phyloP scores from a whole-genome alignment of 345 rosid species.

The sweet orange (Citrus sinensis) region DNA sequence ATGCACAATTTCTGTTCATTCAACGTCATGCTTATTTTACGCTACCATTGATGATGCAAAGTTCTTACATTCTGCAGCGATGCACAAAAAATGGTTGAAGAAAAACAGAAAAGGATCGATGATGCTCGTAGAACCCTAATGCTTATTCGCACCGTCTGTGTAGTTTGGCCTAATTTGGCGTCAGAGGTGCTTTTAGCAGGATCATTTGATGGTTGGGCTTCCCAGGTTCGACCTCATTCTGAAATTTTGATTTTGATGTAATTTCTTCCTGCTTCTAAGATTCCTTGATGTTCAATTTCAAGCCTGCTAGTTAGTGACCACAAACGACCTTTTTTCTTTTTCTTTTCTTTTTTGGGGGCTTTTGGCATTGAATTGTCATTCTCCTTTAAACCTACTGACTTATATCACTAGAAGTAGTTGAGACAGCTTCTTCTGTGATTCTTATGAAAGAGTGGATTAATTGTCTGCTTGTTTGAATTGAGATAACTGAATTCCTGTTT shows the following conservation, averaged over 20 bases:
- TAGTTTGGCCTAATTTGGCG: conserved; percentile 87
- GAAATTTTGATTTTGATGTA: not conserved
- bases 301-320: not conserved
- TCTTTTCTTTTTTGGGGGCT: not conserved
- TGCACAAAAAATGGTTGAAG: conserved; percentile 63
- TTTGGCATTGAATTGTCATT: not conserved
- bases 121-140: conserved; percentile 58
- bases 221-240: conserved; percentile 58
- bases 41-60: not conserved
- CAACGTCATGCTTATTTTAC: conserved; percentile 3
- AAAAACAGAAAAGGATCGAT: conserved; percentile 70
- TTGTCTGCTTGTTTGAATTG: not conserved
- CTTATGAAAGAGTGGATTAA: not conserved
- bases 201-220: conserved; percentile 91
- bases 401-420: not conserved
- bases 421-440: not conserved
- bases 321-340: not conserved
- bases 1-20: conserved; percentile 17
- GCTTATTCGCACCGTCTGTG: conserved; percentile 59
- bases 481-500: not conserved
- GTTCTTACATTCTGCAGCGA: conserved; percentile 42
- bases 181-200: conserved; percentile 80
- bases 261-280: not conserved
- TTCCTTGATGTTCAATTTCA: conserved; percentile 1
- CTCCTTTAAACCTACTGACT: not conserved